phyloP scores from a whole-genome alignment of 352 stramenopile species.

The Phytophthora palmivora region DNA sequence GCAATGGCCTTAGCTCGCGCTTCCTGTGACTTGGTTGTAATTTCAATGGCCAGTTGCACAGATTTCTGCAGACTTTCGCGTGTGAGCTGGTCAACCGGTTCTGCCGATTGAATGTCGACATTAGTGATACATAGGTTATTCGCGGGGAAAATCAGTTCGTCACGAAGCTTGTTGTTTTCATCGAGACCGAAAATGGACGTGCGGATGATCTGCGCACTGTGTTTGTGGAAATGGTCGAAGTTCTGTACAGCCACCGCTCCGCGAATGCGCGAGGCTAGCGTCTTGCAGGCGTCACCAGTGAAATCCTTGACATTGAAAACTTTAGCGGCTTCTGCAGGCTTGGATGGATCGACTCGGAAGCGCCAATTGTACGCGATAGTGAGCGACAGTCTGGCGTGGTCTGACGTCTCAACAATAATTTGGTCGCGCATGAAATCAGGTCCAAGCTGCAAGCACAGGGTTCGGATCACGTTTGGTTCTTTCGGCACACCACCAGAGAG shows the following conservation, averaged over 20 bases:
- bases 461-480: slow-evolving; percentile 81
- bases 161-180: slow-evolving; percentile 56
- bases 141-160: slow-evolving; percentile 67
- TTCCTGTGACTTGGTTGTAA: slow-evolving; percentile 87
- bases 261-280: slow-evolving; percentile 76
- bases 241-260: slow-evolving; percentile 74
- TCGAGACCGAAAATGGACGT: slow-evolving; percentile 81
- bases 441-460: slow-evolving; percentile 78
- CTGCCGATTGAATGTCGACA: slow-evolving; percentile 82
- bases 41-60: slow-evolving; percentile 85
- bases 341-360: slow-evolving; percentile 65
- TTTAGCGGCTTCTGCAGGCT: slow-evolving; percentile 64
- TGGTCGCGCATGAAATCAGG: slow-evolving; percentile 87
- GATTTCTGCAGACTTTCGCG: slow-evolving; percentile 83
- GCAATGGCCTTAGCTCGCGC: slow-evolving; percentile 78
- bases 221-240: slow-evolving; percentile 88
- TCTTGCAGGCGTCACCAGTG: slow-evolving; percentile 83
- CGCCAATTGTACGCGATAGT: slow-evolving; percentile 90
- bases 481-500: slow-evolving; percentile 77
- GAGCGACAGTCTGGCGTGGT: slow-evolving; percentile 74
- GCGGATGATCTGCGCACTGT: slow-evolving; percentile 83
- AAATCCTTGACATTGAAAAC: slow-evolving; percentile 89
- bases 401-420: slow-evolving; percentile 86
- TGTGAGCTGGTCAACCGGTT: slow-evolving; percentile 77
- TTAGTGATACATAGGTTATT: slow-evolving; percentile 87